A percentile compares a stretch with the other conserved stretches of the same genome.
phyloP scores from a whole-genome alignment of 176 grass and related monocot species.

The Puccinellia tenuiflora region DNA sequence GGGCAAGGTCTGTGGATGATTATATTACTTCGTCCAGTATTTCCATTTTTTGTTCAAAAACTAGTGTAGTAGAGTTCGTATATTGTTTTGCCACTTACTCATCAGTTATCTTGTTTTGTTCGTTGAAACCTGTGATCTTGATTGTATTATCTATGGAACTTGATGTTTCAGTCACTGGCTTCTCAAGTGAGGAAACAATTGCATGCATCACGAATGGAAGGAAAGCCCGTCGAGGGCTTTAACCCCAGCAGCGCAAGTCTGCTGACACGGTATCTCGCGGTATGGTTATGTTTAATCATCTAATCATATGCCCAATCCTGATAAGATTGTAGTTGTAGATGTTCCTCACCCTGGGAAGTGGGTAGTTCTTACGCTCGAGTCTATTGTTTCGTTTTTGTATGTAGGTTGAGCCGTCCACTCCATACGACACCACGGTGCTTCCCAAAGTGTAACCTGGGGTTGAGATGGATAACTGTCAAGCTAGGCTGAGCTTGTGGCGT shows the following conservation, averaged over 20 bases:
- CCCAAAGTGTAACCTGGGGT: conserved; percentile 36
- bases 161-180: conserved; percentile 68
- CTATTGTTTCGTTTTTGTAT: conserved; percentile 16
- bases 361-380: neutral
- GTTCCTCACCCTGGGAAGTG: neutral
- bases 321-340: neutral
- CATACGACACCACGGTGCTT: conserved; percentile 39
- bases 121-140: neutral
- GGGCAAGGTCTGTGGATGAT: conserved; percentile 66
- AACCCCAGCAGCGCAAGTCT: conserved; percentile 29
- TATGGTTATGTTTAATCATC: neutral
- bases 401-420: conserved; percentile 43
- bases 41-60: neutral
- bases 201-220: conserved; percentile 11
- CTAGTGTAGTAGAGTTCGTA: neutral
- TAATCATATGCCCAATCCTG: neutral
- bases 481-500: neutral
- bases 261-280: conserved; percentile 5
- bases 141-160: conserved; percentile 5
- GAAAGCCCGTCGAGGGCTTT: conserved; percentile 29
- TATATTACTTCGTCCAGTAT: neutral
- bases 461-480: neutral
- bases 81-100: neutral
- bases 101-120: neutral
- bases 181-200: conserved; percentile 67